phyloP scores from a whole-genome alignment of 2,329 filamentous ascomycete genomes.

The Simplicillium aogashimaense region DNA sequence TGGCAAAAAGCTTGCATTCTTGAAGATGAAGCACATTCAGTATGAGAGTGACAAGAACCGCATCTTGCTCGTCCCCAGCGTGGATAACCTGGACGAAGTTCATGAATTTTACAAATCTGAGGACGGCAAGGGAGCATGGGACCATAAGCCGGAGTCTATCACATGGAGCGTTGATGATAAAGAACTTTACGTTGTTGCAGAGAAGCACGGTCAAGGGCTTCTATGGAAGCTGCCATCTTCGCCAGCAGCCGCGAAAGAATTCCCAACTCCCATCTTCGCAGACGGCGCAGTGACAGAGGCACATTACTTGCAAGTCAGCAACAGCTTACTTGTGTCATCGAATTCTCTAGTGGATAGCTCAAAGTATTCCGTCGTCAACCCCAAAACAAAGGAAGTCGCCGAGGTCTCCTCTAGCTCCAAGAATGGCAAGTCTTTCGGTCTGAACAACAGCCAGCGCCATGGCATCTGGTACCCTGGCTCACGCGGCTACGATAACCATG shows the following conservation, averaged over 20 bases:
- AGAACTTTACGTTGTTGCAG: conserved; percentile 63
- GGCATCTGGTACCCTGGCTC: conserved; percentile 63
- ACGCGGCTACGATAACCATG: conserved; percentile 56
- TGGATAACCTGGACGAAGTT: conserved; percentile 45
- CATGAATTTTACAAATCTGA: conserved; percentile 52
- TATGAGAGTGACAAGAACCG: conserved; percentile 72
- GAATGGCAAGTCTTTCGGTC: conserved; percentile 55
- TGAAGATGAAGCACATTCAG: conserved; percentile 64
- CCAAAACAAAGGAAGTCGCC: conserved; percentile 21
- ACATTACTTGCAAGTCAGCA: conserved; percentile 35
- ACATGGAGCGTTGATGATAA: conserved; percentile 49
- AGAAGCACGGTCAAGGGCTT: conserved; percentile 53
- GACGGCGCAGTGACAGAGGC: conserved; percentile 46
- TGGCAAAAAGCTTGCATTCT: conserved; percentile 62
- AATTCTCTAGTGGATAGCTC: conserved; percentile 65
- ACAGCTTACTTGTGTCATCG: conserved; percentile 52
- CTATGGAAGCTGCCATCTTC: conserved; percentile 53
- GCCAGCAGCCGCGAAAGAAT: conserved; percentile 34
- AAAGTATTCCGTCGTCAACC: conserved; percentile 51
- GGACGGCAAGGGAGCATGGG: conserved; percentile 55
- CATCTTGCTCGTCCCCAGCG: conserved; percentile 53
- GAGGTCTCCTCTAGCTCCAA: conserved; percentile 55
- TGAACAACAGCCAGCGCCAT: conserved; percentile 51
- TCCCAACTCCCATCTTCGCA: conserved; percentile 38
- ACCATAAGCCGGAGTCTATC: conserved; percentile 45